These are phyloP conservation scores for Trichoderma asperellum DNA, from an alignment of 2,329 filamentous ascomycete genomes.

Conservation along the genomic window DNA sequence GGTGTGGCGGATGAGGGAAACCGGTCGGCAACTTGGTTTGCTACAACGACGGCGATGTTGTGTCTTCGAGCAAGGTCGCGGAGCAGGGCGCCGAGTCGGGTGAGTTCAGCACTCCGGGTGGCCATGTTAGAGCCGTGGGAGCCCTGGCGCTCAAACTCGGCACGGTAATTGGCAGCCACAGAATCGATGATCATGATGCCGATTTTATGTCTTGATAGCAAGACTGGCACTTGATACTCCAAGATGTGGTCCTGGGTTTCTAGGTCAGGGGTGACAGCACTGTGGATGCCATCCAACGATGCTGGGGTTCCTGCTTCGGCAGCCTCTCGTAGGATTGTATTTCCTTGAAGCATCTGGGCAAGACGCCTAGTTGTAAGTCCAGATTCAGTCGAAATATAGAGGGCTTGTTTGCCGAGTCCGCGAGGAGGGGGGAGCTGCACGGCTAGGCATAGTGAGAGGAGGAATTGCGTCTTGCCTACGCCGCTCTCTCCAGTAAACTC, in stretches of 20 bases:
- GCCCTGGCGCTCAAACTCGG: slow-evolving; percentile 73
- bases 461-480: slow-evolving; percentile 91
- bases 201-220: slow-evolving; percentile 73
- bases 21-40: slow-evolving; percentile 93
- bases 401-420: slow-evolving; percentile 71
- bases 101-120: slow-evolving; percentile 74
- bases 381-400: slow-evolving; percentile 95
- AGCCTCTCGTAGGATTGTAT: slow-evolving; percentile 60
- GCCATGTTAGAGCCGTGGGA: slow-evolving; percentile 65
- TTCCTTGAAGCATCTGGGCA: slow-evolving; percentile 71
- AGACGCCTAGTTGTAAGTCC: slow-evolving; percentile 81
- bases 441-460: slow-evolving; percentile 81
- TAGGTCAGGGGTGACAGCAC: slow-evolving; percentile 83
- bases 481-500: slow-evolving; percentile 94
- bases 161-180: slow-evolving; percentile 92
- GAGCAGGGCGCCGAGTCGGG: slow-evolving; percentile 74
- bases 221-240: slow-evolving; percentile 86
- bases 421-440: slow-evolving; percentile 77
- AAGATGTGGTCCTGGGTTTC: slow-evolving; percentile 96
- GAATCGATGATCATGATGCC: slow-evolving; percentile 88
- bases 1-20: slow-evolving; percentile 53
- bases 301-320: slow-evolving; percentile 44
- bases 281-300: slow-evolving; percentile 75
- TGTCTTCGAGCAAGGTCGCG: slow-evolving; percentile 74
- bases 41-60: slow-evolving; percentile 82